These are phyloP conservation scores for Mycena sp. DNA, from an alignment of 1,284 basidiomycete genomes.

Conservation along the genomic window DNA sequence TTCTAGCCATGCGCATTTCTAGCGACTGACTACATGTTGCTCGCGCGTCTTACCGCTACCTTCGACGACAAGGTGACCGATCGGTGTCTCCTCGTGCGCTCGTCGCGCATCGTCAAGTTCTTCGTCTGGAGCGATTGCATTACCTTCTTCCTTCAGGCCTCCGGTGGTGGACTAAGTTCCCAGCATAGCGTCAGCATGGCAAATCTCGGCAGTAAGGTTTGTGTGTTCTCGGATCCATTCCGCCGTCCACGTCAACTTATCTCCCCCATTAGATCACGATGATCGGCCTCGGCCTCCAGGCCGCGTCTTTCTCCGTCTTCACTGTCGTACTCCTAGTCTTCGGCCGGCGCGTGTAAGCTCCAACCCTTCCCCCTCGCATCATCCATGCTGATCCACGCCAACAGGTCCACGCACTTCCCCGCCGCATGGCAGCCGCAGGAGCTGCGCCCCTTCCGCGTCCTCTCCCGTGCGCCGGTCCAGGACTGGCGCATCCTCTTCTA, in stretches of 20 bases:
- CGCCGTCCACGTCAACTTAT: neutral
- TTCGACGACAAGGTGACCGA: conserved; percentile 21
- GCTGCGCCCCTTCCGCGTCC: conserved; percentile 17
- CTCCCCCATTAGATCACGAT: conserved; percentile 22
- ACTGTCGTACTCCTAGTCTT: conserved; percentile 27
- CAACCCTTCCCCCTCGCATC: neutral
- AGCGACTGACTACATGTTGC: conserved; percentile 31
- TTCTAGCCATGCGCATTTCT: conserved; percentile 31
- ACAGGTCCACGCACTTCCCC: conserved; percentile 18
- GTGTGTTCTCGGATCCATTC: too few relatives aligned
- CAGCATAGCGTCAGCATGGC: neutral
- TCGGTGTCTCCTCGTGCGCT: conserved; percentile 22
- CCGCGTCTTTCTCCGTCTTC: conserved; percentile 30
- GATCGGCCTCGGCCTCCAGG: conserved; percentile 28
- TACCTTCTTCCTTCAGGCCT: conserved; percentile 29
- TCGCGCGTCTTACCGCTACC: conserved; percentile 21
- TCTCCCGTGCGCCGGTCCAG: conserved; percentile 17
- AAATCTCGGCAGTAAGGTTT: conserved; percentile 24
- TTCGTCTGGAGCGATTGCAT: conserved; percentile 33
- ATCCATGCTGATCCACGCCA: too few relatives aligned
- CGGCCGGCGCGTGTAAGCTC: conserved; percentile 27
- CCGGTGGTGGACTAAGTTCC: conserved; percentile 23
- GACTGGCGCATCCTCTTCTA: conserved; percentile 33
- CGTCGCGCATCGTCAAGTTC: conserved; percentile 21
- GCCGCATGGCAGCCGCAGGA: conserved; percentile 11